Evolutionary conservation across 345 rosid genomes (phyloP).

Genomic region (Salix brachista): DNA sequence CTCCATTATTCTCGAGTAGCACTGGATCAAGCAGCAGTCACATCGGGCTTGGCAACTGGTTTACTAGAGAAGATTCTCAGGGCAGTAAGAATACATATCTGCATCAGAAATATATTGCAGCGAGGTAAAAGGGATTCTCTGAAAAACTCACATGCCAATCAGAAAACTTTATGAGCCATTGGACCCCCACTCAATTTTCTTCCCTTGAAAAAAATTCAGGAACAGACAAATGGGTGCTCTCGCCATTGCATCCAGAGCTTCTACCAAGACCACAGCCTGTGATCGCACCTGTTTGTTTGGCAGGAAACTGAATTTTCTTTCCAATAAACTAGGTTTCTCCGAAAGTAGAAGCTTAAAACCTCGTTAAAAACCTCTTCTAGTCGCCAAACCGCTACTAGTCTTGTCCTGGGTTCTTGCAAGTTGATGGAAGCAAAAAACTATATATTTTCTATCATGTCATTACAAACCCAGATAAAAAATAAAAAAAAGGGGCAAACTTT

Average conservation of each 20-base stretch:
- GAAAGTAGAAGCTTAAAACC: neutral
- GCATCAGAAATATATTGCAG: neutral
- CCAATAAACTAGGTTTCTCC: neutral
- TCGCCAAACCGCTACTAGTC: neutral
- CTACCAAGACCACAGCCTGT: neutral
- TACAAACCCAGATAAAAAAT: neutral
- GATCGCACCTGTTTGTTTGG: neutral
- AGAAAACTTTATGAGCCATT: neutral
- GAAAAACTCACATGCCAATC: neutral
- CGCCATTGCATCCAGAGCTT: neutral
- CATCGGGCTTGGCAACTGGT: too few relatives aligned
- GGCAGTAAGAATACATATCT: neutral
- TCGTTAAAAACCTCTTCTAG: neutral
- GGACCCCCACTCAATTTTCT: neutral
- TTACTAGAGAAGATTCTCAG: too few relatives aligned
- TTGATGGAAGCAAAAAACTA: too few relatives aligned
- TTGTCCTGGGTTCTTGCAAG: too few relatives aligned
- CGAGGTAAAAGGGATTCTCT: conserved; percentile 3
- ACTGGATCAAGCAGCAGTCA: too few relatives aligned
- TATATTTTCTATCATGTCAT: neutral
- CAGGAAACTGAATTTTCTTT: neutral
- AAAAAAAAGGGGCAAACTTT: neutral
- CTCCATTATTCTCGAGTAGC: too few relatives aligned
- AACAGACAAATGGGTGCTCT: neutral
- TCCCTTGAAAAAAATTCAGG: neutral